Evolutionary conservation across 129 eudicot genomes (phyloP), one percentile per base, ranked within the genome.

Genomic region (Centrapalus pauciflorus): DNA sequence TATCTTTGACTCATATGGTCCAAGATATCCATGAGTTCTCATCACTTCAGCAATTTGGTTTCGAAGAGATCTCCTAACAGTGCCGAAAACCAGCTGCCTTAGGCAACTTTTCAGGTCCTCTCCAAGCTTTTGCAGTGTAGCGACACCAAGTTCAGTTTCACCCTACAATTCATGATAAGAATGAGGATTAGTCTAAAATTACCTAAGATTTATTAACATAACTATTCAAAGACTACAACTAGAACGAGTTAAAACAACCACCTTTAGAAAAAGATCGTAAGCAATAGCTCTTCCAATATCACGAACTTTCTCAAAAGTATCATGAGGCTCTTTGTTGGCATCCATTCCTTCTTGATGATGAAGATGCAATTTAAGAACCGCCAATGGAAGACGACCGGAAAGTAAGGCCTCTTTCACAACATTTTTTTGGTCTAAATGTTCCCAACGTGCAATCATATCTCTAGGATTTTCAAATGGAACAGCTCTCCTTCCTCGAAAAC

Each of bases 361-460:
- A 60, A 93, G 96, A 85, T 93, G 98, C 82, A 93, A 79, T 64
- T 85, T 82, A 50, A 93, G 96, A 69, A 93, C 98, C 33, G 98
- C 98, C 73, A 93, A 66, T 61, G 98, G 98, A 77, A 93, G 96
- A 40, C 98, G 95, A 14, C 96, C 98, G 69, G 95, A 85, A 46
- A 85, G 70, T 74, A 93, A 66, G 34, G 98, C 98, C 58, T 93
- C 98, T 78, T 78, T 82, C 67, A 93, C 98, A 45, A 93, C 75
- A 51, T 81, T 86, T 64, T 76, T 86, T 46, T 83, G 83, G 82
- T 93, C 96, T 76, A 93, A 79, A 76, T 93, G 71, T 61, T 88
- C 92, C 98, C 98, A 93, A 19, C 98, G 96, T 49, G 95, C 85
- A 63, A 93, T 85, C 98, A 93, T 93, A 74, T 93, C 96, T 59